These are phyloP conservation scores for Rhododendron griersonianum DNA, from an alignment of 148 eudicot species.

Conservation along the genomic window DNA sequence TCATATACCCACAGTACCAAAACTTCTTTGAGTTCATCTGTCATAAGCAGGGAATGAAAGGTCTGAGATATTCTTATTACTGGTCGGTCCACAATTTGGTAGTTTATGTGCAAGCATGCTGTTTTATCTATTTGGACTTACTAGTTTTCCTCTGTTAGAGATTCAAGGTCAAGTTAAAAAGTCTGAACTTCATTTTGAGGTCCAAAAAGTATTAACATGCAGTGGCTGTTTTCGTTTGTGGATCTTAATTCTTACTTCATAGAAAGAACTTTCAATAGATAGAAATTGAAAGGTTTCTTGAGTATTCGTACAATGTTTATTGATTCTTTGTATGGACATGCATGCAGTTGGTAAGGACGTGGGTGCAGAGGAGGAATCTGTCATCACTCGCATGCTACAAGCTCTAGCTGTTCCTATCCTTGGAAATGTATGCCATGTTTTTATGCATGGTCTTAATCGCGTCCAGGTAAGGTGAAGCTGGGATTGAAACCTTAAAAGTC, in stretches of 20 bases:
- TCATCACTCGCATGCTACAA: constrained; percentile 72
- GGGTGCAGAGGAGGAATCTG: constrained; percentile 70
- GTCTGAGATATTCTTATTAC: not conserved
- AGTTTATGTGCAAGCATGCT: not conserved
- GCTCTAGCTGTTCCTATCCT: constrained; percentile 86
- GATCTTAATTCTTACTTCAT: not conserved
- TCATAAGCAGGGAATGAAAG: not conserved
- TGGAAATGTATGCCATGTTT: constrained; percentile 91
- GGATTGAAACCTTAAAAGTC: not conserved
- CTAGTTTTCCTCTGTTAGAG: not conserved
- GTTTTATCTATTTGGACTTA: not conserved
- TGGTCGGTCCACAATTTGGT: not conserved
- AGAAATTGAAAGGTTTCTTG: not conserved
- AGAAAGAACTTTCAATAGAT: not conserved
- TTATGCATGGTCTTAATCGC: constrained; percentile 87
- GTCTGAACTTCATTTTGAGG: not conserved
- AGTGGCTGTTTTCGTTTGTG: not conserved
- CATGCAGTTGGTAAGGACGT: constrained; percentile 55
- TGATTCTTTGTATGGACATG: not conserved
- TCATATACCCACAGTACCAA: not conserved
- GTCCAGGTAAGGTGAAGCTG: constrained; percentile 48
- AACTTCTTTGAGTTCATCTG: not conserved
- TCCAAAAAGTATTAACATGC: not conserved
- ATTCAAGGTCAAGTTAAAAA: not conserved
- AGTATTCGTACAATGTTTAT: not conserved